Percentiles rank a stretch among this genome's conserved stretches.
Conservation (phyloP, 208 protist species). For the Acanthamoeba rhysodes region DNA sequence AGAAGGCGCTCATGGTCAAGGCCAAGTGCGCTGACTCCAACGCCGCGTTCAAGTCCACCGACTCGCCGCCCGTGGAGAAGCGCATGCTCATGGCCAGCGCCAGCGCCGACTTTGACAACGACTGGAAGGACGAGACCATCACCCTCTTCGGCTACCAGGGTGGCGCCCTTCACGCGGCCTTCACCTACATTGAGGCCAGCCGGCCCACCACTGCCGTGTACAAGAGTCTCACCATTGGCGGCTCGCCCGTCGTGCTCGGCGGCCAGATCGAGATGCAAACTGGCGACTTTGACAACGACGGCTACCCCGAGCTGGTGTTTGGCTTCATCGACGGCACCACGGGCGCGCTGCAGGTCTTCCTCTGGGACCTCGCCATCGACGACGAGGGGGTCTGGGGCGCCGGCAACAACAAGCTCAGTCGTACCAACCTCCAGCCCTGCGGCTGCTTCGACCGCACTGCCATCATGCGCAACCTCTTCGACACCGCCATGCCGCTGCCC, state of each 20-base stretch:
- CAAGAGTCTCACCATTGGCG: not conserved
- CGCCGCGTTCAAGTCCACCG: not conserved
- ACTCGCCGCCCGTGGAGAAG: not conserved
- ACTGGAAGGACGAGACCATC: not conserved
- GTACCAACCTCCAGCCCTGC: not conserved
- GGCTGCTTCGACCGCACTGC: not conserved
- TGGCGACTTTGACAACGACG: constrained; percentile 25
- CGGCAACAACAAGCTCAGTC: not conserved
- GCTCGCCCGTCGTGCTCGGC: not conserved
- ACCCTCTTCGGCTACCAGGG: not conserved
- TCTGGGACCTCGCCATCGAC: not conserved
- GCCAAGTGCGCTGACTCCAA: not conserved
- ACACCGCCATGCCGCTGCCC: not conserved
- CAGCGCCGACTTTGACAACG: not conserved
- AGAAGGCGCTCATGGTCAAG: constrained; percentile 47
- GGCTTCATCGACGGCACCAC: not conserved
- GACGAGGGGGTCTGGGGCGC: not conserved
- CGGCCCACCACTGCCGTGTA: not conserved
- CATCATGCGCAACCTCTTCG: constrained; percentile 57
- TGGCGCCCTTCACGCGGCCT: not conserved
- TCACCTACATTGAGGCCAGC: not conserved
- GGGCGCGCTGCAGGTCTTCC: not conserved
- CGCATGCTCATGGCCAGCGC: not conserved
- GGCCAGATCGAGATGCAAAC: not conserved
- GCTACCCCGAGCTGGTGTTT: constrained; percentile 12